These are phyloP conservation scores for Eremothecium coryli DNA, from an alignment of 1,139 yeast species.

Conservation along the genomic window DNA sequence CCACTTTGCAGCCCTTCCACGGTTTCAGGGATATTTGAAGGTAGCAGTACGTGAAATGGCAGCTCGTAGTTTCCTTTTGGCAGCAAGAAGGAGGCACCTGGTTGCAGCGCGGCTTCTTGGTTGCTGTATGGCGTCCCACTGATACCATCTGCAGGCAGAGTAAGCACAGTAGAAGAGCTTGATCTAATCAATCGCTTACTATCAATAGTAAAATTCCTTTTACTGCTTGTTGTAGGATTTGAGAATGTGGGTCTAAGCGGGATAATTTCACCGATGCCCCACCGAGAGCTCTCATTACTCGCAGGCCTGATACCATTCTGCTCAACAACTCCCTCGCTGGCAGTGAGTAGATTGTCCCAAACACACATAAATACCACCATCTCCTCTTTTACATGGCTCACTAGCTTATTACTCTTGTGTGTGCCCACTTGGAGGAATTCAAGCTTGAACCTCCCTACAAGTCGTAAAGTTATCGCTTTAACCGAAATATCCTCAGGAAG, in stretches of 20 bases:
- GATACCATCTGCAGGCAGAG: conserved; percentile 24
- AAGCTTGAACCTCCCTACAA: conserved; percentile 47
- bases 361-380: conserved; percentile 41
- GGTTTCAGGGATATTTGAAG: conserved; percentile 55
- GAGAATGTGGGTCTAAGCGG: too few relatives aligned
- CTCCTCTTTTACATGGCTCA: conserved; percentile 44
- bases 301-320: neutral
- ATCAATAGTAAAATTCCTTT: too few relatives aligned
- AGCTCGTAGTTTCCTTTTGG: conserved; percentile 60
- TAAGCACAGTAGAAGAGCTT: conserved; percentile 20
- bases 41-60: conserved; percentile 50
- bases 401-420: conserved; percentile 32
- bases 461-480: conserved; percentile 38
- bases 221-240: too few relatives aligned
- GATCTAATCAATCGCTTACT: too few relatives aligned
- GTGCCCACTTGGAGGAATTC: conserved; percentile 42
- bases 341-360: conserved; percentile 52
- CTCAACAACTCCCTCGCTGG: conserved; percentile 37
- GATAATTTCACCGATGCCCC: neutral
- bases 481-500: conserved; percentile 45
- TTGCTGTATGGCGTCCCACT: conserved; percentile 35
- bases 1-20: conserved; percentile 58
- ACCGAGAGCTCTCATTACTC: neutral
- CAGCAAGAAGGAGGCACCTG: conserved; percentile 35
- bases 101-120: conserved; percentile 15